Base-by-base conservation (phyloP, 441 rosid genomes). In the Iberis amara region DNA sequence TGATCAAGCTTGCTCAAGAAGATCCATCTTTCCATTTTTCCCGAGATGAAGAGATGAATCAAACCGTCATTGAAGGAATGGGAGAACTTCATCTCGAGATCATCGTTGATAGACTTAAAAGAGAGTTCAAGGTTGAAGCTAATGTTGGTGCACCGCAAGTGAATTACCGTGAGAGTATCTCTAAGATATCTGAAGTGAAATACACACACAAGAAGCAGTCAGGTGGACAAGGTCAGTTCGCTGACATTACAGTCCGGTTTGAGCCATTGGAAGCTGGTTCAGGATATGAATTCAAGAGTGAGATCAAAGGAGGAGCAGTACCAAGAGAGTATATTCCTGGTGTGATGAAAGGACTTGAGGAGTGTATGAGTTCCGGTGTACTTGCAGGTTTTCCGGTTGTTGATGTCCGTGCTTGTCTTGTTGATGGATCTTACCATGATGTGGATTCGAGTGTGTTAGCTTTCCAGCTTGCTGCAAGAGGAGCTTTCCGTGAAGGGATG, bases 61-160 rank as follows among this genome's bases (percentile, higher is more conserved):
- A 91, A 79, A 91, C 98, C 2, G 91, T 91, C 48, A 91, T 85
- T 42, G 98, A 87, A 71, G 98, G 98, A 49, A 91, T 91, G 98
- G 96, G 96, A 52, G 98, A 91, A 59, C 68, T 91, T 78, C 98
- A 91, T 83, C 96, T 91, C 3, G 98, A 91, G 76, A 91, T 91
- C 61, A 88, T 91, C 41, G 95, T 91, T n/a, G 98, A 91, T 57
- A 80, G 91, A 23, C 95, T 88, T 41, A 85, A 82, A 75, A 82
- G 98, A 73, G 96, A 88, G 70, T 91, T 73, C 59, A 91, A 87
- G 86, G 98, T 91, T 7, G 96, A 85, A 66, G 98, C 98, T 41
- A 85, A 91, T 54, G 91, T 91, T 4, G 98, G 98, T 55, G 98
- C 96, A 21, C 96, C 96, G 1, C 94, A 91, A 87, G 98, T 91